Evolutionary conservation across 768 basidiomycete genomes (phyloP).

Genomic region (Naganishia antarctica): DNA sequence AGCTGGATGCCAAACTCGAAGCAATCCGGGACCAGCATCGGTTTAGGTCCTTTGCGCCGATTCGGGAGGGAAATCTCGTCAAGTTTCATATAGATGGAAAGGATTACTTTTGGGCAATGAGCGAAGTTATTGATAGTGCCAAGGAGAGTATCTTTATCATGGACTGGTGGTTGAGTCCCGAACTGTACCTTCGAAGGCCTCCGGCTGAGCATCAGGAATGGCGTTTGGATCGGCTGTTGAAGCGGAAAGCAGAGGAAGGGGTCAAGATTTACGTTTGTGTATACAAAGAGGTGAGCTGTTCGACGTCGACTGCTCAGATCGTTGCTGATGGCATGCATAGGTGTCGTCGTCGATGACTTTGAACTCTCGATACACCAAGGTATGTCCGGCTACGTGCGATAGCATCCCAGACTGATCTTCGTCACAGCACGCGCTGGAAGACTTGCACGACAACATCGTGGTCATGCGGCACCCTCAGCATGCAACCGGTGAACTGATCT

Average conservation of each 20-base stretch:
- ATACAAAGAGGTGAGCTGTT: constrained; percentile 71
- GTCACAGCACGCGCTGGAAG: constrained; percentile 67
- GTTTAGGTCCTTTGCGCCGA: constrained; percentile 74
- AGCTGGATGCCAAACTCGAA: constrained; percentile 55
- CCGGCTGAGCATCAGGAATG: constrained; percentile 78
- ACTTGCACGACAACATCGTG: constrained; percentile 77
- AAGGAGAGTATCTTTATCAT: constrained; percentile 81
- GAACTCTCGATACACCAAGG: constrained; percentile 62
- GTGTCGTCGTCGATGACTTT: constrained; percentile 85
- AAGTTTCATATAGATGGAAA: constrained; percentile 63
- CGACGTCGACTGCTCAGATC: not conserved
- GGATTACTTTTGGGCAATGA: constrained; percentile 93
- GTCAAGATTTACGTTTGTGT: constrained; percentile 72
- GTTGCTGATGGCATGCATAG: not conserved
- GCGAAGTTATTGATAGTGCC: constrained; percentile 66
- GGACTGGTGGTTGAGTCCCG: constrained; percentile 84
- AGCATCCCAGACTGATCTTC: constrained; percentile 15
- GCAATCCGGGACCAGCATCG: constrained; percentile 75
- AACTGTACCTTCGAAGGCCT: constrained; percentile 88
- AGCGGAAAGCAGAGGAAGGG: constrained; percentile 84
- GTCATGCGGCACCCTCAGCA: constrained; percentile 54
- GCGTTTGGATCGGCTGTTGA: constrained; percentile 76
- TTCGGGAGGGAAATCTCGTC: constrained; percentile 65
- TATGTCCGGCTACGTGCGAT: not conserved
- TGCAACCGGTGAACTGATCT: constrained; percentile 23